Conservation (phyloP, 257 asterid species). For the Ajuga chamaepitys region DNA sequence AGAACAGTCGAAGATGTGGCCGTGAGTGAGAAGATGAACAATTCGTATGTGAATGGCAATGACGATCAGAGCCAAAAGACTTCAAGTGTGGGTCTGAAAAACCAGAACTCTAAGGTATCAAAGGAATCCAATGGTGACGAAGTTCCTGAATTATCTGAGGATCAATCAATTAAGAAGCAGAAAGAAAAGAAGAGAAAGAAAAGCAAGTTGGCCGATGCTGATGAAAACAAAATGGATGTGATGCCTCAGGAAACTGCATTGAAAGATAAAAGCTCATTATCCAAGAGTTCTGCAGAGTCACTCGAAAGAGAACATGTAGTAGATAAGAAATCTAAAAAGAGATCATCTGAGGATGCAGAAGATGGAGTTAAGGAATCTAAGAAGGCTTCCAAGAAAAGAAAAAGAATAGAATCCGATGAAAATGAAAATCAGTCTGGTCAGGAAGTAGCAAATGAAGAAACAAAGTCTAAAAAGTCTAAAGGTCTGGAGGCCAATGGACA, state of each 20-base stretch:
- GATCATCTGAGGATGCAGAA: constrained; percentile 26
- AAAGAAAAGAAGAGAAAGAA: constrained; percentile 45
- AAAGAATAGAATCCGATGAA: constrained; percentile 43
- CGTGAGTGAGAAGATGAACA: constrained; percentile 1
- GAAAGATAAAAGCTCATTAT: constrained; percentile 8
- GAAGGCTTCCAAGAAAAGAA: constrained; percentile 64
- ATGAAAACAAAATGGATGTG: constrained; percentile 20
- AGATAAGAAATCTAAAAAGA: constrained; percentile 22
- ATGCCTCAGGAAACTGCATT: constrained; percentile 15
- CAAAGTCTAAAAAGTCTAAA: constrained; percentile 59
- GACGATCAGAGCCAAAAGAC: constrained; percentile 4
- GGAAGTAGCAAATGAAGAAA: constrained; percentile 38
- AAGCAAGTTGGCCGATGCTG: constrained; percentile 17
- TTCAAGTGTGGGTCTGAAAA: background rate
- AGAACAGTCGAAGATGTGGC: constrained; percentile 9
- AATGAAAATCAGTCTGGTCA: constrained; percentile 29
- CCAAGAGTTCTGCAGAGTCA: constrained; percentile 4
- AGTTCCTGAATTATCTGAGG: constrained; percentile 20
- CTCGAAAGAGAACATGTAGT: background rate
- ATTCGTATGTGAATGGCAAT: constrained; percentile 13
- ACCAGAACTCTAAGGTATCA: constrained; percentile 9
- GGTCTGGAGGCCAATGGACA: constrained; percentile 24
- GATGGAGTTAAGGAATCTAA: constrained; percentile 31
- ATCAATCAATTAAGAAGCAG: constrained; percentile 23
- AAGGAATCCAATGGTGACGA: constrained; percentile 20